Percentiles rank a stretch among this genome's conserved stretches.
Conservation (phyloP, 2,329 filamentous ascomycete species). For the Pseudonectria buxi region DNA sequence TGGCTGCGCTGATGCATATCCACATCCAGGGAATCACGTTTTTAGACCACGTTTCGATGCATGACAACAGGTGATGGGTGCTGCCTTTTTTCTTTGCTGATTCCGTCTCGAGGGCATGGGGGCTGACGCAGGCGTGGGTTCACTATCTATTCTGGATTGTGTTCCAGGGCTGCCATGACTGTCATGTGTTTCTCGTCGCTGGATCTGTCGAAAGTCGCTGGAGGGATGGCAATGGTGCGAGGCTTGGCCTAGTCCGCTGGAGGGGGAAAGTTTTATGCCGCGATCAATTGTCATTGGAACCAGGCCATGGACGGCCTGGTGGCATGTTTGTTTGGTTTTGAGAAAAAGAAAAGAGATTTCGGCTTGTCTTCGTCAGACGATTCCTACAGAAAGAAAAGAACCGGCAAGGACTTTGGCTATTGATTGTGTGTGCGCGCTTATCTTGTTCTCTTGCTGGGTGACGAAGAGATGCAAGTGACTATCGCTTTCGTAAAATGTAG, state of each 20-base stretch:
- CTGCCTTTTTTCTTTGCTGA: conserved; percentile 30
- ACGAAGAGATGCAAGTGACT: neutral
- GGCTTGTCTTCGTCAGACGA: conserved; percentile 11
- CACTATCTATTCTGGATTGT: conserved; percentile 14
- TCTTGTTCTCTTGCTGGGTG: too few relatives aligned
- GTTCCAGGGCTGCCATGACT: conserved; percentile 18
- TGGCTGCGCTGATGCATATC: conserved; percentile 30
- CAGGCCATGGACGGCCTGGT: conserved; percentile 19
- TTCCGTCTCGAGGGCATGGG: conserved; percentile 19
- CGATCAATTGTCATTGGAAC: conserved; percentile 24
- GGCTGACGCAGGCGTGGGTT: conserved; percentile 15
- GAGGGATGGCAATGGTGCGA: conserved; percentile 14
- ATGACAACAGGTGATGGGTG: conserved; percentile 44
- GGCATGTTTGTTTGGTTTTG: conserved; percentile 19
- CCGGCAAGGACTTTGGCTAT: neutral
- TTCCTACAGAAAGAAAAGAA: neutral
- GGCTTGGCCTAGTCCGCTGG: conserved; percentile 12
- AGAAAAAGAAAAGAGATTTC: conserved; percentile 16
- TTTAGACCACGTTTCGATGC: conserved; percentile 45
- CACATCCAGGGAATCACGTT: conserved; percentile 28
- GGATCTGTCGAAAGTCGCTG: conserved; percentile 14
- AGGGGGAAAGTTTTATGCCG: conserved; percentile 17
- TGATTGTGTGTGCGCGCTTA: too few relatives aligned
- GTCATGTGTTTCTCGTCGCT: conserved; percentile 12
- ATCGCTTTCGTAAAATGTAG: neutral